Evolutionary conservation across 441 rosid species (phyloP).

Genomic region (Corymbia citriodora): DNA sequence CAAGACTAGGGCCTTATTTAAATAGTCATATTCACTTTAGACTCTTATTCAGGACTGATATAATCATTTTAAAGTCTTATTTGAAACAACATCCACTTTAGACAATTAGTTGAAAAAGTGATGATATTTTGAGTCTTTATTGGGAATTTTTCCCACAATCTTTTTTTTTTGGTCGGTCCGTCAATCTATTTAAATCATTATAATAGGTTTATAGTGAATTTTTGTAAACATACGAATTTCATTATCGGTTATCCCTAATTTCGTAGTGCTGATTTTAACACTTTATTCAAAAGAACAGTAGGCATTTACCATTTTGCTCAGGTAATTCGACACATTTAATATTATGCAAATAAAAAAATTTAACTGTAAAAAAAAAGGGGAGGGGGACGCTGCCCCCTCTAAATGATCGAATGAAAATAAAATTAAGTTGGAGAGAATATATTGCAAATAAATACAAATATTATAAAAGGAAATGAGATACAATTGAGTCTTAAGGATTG

Average conservation of each 20-base stretch:
- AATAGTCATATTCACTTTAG: too few species aligned
- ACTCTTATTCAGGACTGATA: too few species aligned
- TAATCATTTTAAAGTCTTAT: too few species aligned
- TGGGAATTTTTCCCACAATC: too few species aligned
- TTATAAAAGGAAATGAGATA: too few species aligned
- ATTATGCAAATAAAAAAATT: not conserved
- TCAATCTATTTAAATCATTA: not conserved
- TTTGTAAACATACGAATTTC: not conserved
- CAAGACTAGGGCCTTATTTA: too few species aligned
- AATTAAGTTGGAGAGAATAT: not conserved
- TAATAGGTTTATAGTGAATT: not conserved
- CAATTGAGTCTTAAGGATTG: rapidly evolving
- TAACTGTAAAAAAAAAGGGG: not conserved
- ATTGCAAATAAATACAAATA: not conserved
- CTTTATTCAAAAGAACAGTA: not conserved
- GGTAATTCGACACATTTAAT: not conserved
- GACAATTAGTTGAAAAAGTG: too few species aligned
- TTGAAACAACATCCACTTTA: too few species aligned
- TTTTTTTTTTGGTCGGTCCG: too few species aligned
- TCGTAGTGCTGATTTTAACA: not conserved
- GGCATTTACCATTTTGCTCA: rapidly evolving
- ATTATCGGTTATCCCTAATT: rapidly evolving
- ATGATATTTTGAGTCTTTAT: too few species aligned
- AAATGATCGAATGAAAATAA: not conserved
- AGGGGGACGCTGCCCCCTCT: not conserved